Base-by-base conservation (phyloP, 768 basidiomycete species). In the Steccherinum ochraceum region DNA sequence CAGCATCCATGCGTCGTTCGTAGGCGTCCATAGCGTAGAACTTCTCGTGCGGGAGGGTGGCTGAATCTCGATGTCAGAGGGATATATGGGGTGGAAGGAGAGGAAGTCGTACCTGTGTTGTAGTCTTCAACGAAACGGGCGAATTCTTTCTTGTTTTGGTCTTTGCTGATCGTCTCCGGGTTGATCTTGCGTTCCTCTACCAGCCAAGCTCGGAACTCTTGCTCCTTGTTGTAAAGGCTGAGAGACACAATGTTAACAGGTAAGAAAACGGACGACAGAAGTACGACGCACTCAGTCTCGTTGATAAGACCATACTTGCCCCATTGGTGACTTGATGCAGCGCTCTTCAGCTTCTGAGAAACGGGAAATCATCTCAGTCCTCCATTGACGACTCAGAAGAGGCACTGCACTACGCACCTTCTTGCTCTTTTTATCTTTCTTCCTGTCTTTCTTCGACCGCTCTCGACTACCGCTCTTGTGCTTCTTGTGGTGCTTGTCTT, bases 41-140 rank as follows among this genome's bases (percentile, higher is more conserved):
- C 65, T 96, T 96, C 65, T 94, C 92, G 60, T 95, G 88, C 10
- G 93, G 90, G 2, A 96, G 75, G 2, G 93, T 96, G 12, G 92
- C 93, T 93, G 25, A 19, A 19, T 46, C 48, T 18, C 13, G 1
- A 26, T 18, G 23, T 45, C 20, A 51, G 54, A 41, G 45, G 21
- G 5, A 35, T 51, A 18, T 48, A 35, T 45, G 24, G n/a, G 42
- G 43, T 23, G 48, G 40, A 24, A 24, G 35, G 44, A 43, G 48
- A 42, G 27, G 18, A 46, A 26, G 30, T 54, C 72, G 24, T 53
- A 84, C 89, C 85, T 24, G 87, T 90, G 59, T 92, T 89, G 61
- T 75, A 91, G 62, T 91, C 89, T 64, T 92, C 89, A 19, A 89
- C 79, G 59, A 87, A 94, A 19, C 77, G 75, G 3, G 80, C 72